Evolutionary conservation across 768 basidiomycete species (phyloP), one percentile per base, ranked within the genome.

Genomic region (Pleurotus tuber-regium): DNA sequence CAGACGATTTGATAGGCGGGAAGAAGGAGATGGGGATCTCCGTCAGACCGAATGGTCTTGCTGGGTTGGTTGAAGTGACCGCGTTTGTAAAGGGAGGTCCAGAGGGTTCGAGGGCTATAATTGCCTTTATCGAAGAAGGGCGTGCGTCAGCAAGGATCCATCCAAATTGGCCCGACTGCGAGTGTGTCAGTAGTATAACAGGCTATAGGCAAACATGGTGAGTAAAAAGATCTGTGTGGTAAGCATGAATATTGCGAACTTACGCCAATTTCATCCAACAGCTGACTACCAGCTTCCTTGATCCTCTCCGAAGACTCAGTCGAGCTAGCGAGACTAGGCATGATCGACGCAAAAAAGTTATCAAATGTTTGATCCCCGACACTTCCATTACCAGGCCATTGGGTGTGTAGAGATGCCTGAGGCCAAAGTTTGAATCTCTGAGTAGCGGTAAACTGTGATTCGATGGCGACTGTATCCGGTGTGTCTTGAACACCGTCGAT

Each of bases 301-400:
- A 74, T 68, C 55, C 72, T 74, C 39, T 66, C 57, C 9, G 74
- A 69, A 14, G 65, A 53, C 51, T 75, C 73, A 0, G 55, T 54
- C 12, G 63, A 51, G n/a, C 72, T 72, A n/a, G 57, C 53, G 14
- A 79, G 64, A 38, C 66, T 59, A 4, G 76, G 77, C 19, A 75
- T 61, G 3, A 67, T 67, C 1, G 78, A 74, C 4, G 68, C 65
- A 49, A 71, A 80, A 54, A 79, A 77, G 19, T 62, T 61, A 39
- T 80, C 70, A 47, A 79, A 80, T 8, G 59, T 58, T 0, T 67
- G 56, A 46, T 80, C 79, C 3, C 77, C 76, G 24, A 63, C 58
- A 42, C 63, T 70, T n/a, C 79, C 79, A 46, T 70, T 74, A 11
- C 79, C 79, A 2, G 76, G 77, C 79, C 79, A 80, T 52, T 79